Evolutionary conservation across 2,329 filamentous ascomycete genomes (phyloP), one percentile per base, ranked within the genome.

Genomic region (Colletotrichum tanaceti): DNA sequence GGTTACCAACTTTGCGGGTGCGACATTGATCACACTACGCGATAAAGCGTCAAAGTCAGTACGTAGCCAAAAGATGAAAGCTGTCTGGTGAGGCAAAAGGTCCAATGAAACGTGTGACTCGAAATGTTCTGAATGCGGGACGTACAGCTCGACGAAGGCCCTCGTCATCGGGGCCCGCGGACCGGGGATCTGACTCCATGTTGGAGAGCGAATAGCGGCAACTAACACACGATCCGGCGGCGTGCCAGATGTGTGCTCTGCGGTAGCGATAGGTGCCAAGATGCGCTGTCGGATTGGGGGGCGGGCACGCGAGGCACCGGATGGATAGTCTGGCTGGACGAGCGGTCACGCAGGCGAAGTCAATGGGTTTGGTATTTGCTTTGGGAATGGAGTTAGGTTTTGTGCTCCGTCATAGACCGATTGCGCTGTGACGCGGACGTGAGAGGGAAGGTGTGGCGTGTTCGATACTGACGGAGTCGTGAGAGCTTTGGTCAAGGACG

Each of bases 1-100:
- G 65, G 32, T n/a, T 65, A 74, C 77, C 75, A 71, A 82, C 80
- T 77, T 82, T 82, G 71, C 79, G 77, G 38, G 77, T 72, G 18
- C 80, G 80, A 62, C 80, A 82, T 75, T 84, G 82, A 71, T 84
- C 82, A 74, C 82, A 84, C 82, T 84, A 72, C 58, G 58, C 52
- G 44, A 49, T 24, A 55, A 60, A 47, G 28, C 63, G 20, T 5
- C 28, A 65, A 44, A 32, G 71, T 74, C 60, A 75, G 72, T 58
- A 41, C 38, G n/a, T 14, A 22, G 9, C 41, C 46, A 54, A 62
- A 18, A 10, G 35, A 44, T 14, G 38, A 49, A 35, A 2, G 35
- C 63, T 38, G 44, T 32, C 39, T 38, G 57, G 20, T 38, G 44
- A 44, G 35, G 28, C 14, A 20, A 20, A 44, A 53, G 55, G 41